Evolutionary conservation across 1,284 basidiomycete genomes (phyloP), one percentile per base, ranked within the genome.

Genomic region (Thecaphora thlaspeos): DNA sequence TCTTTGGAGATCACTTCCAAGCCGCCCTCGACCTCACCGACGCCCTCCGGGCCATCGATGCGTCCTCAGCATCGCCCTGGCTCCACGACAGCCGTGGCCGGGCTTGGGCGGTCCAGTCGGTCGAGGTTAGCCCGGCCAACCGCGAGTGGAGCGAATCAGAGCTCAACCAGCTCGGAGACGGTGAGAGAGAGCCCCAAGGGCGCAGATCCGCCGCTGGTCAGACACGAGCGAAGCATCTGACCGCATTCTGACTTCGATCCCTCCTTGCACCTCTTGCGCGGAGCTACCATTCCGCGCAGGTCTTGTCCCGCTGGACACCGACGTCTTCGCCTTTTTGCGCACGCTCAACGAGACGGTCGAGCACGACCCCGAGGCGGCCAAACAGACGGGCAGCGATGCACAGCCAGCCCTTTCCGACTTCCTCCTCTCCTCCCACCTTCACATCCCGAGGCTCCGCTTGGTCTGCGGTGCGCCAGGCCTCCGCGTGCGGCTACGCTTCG

Each of bases 361-460:
- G n/a, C 84, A 84, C 8, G 82, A 88, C 50, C 87, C 85, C 70
- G 90, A 89, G 71, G 85, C 89, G 84, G 87, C 88, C 2, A 88
- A 90, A 79, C 87, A 85, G 12, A 54, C 60, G 45, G 52, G 53
- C 30, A 52, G 26, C 26, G 26, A 28, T 11, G 26, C 26, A 7
- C 26, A 28, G 26, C 26, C 65, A 0, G 55, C 53, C 26, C 68
- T 59, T 42, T 88, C 88, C 12, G 82, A 85, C 12, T 90, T 89
- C 70, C 83, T 85, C 3, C 79, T 88, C 53, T 87, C 87, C 1
- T 83, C 84, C 0, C 86, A 88, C 73, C 80, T 88, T 14, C 86
- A 88, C 73, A 81, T 82, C 2, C 86, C 88, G 14, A 78, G 82
- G 11, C 76, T 90, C 32, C 86, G 88, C 5, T 80, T 91, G 22